A percentile compares a stretch with the other conserved stretches of the same genome.
phyloP scores from a whole-genome alignment of 2,329 filamentous ascomycete genomes.

The Penicillium sp. region DNA sequence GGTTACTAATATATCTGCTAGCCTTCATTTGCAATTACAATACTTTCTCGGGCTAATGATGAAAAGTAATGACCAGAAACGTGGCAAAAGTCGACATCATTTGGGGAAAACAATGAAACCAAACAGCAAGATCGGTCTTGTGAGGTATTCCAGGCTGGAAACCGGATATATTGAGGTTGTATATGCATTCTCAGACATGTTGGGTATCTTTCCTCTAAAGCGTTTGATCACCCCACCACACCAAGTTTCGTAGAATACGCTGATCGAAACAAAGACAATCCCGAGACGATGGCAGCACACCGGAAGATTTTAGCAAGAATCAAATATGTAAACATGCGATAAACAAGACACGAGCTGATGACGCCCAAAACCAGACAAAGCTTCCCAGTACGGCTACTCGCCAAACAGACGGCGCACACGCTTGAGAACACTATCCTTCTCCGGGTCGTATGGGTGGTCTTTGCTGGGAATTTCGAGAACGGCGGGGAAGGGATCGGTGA shows the following conservation, averaged over 20 bases:
- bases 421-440: conserved; percentile 96
- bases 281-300: neutral
- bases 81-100: neutral
- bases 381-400: conserved; percentile 39
- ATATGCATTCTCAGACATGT: conserved; percentile 19
- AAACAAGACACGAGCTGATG: conserved; percentile 1
- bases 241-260: conserved; percentile 1
- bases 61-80: neutral
- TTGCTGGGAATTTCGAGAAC: conserved; percentile 97
- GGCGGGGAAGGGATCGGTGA: conserved; percentile 93
- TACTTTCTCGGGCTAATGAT: neutral
- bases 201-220: conserved; percentile 26
- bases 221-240: conserved; percentile 9
- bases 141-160: neutral
- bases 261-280: neutral
- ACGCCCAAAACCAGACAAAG: conserved; percentile 3
- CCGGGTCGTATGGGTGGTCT: conserved; percentile 97
- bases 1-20: conserved; percentile 1
- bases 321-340: conserved; percentile 1
- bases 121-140: neutral
- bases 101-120: neutral
- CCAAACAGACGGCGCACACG: conserved; percentile 74
- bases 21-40: neutral
- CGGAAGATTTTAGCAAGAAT: conserved; percentile 6
- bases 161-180: conserved; percentile 12